phyloP scores from a whole-genome alignment of 805 yeast genomes.

The Teunomyces atbi region DNA sequence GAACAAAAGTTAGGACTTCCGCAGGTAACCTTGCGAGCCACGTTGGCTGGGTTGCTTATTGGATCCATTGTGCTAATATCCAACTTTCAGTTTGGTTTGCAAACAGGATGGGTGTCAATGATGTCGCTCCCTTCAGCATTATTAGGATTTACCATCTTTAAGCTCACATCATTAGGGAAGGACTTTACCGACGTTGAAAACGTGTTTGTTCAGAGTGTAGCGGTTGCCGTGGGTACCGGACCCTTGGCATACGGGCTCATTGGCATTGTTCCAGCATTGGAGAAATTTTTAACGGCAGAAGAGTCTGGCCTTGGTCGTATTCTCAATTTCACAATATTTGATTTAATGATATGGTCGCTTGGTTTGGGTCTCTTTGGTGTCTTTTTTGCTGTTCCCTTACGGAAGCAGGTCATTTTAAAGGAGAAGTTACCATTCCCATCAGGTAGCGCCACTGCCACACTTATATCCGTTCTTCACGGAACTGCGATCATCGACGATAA shows the following conservation, averaged over 20 bases:
- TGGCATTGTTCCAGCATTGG: slow-evolving; percentile 95
- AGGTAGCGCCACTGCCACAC: slow-evolving; percentile 93
- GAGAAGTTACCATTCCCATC: slow-evolving; percentile 92
- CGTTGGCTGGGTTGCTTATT: slow-evolving; percentile 73
- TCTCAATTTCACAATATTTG: slow-evolving; percentile 38
- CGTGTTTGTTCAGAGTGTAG: slow-evolving; percentile 85
- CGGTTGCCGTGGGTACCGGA: slow-evolving; percentile 97
- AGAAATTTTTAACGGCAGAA: slow-evolving; percentile 73
- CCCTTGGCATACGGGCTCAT: slow-evolving; percentile 94
- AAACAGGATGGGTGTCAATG: slow-evolving; percentile 99
- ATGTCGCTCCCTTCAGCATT: slow-evolving; percentile 95
- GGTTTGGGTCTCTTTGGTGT: slow-evolving; percentile 95
- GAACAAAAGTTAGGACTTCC: slow-evolving; percentile 50
- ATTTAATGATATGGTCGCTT: slow-evolving; percentile 75
- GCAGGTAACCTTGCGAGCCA: slow-evolving; percentile 73
- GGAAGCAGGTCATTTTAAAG: slow-evolving; percentile 82
- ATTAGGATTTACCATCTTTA: slow-evolving; percentile 81
- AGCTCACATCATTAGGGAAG: slow-evolving; percentile 47
- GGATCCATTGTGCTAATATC: slow-evolving; percentile 86
- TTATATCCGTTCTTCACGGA: slow-evolving; percentile 83
- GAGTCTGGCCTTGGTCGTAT: slow-evolving; percentile 65
- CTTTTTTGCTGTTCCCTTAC: slow-evolving; percentile 86
- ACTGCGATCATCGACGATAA: slow-evolving; percentile 47
- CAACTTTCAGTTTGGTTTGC: slow-evolving; percentile 93
- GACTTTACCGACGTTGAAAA: slow-evolving; percentile 82